Evolutionary conservation across 257 asterid species (phyloP).

Genomic region (Solanum clarkiae): DNA sequence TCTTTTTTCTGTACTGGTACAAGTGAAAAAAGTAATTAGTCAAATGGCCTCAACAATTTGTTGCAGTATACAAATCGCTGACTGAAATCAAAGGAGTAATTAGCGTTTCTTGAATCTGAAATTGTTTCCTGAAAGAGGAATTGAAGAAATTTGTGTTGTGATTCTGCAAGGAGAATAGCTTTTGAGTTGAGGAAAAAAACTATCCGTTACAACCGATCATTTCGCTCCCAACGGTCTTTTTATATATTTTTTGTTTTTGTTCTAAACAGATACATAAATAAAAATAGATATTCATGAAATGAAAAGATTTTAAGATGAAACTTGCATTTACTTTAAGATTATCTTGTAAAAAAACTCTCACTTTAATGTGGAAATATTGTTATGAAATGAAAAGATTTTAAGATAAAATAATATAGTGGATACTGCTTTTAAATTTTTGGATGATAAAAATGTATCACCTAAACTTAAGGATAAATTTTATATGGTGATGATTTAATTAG

Average conservation of each 20-base stretch:
- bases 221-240: slow-evolving; percentile 42
- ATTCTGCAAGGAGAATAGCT: neutral
- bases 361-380: too few species aligned
- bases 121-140: neutral
- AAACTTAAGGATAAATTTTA: too few species aligned
- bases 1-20: neutral
- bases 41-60: neutral
- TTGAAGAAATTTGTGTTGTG: slow-evolving; percentile 1
- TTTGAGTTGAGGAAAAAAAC: slow-evolving; percentile 1
- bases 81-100: neutral
- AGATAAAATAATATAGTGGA: too few species aligned
- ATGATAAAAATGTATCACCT: too few species aligned
- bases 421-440: too few species aligned
- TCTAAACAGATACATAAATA: neutral
- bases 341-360: too few species aligned
- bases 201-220: slow-evolving; percentile 52
- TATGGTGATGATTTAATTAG: too few species aligned
- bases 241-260: neutral
- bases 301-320: too few species aligned
- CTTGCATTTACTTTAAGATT: too few species aligned
- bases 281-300: neutral
- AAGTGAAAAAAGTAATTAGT: neutral
- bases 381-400: too few species aligned
- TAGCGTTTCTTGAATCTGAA: slow-evolving; percentile 5
- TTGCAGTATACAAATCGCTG: neutral